Base-by-base conservation (phyloP, 768 basidiomycete genomes). In the Symmetrospora coprosmae region DNA sequence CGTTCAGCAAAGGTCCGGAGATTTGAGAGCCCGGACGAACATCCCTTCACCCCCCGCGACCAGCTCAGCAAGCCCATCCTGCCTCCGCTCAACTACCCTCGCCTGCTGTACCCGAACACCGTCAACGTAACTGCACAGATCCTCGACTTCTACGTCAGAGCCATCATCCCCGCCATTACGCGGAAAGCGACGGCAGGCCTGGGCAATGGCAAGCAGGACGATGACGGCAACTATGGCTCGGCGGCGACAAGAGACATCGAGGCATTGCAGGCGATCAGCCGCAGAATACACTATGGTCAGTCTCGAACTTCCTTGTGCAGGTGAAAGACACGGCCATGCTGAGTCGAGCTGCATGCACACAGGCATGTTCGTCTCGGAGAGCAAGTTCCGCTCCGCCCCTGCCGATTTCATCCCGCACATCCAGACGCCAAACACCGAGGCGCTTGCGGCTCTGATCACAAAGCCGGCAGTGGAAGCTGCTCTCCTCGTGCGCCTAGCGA, bases 291-390 rank as follows among this genome's bases (percentile, higher is more conserved):
- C 73, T 99, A 92, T 69, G 94, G 94, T 91, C 66, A 51, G 80
- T 73, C 27, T 28, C 27, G 37, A 30, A n/a, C 23, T 27, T 23
- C 33, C 45, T 30, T 30, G n/a, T n/a, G 8, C 4, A 38, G 17
- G 19, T 27, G 7, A 33, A 50, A 25, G 31, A 11, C 25, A 25
- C n/a, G 31, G n/a, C 11, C 30, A 50, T 8, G 23, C 48, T 50
- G 7, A 50, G n/a, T n/a, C n/a, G 23, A 9, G 23, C 13, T n/a
- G 45, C 45, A 46, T 27, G 30, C 55, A 17, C 28, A 8, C 70
- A 99, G 92, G 94, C 60, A 97, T 96, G 78, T 99, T 99, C 71
- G 94, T 99, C 4, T 89, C 91, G 4, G 94, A 99, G 74, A 86
- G 87, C 27, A 99, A 99, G 72, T 99, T 99, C 76, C 71, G 78